phyloP scores from a whole-genome alignment of 805 yeast species.

The Hagleromyces aurorensis region DNA sequence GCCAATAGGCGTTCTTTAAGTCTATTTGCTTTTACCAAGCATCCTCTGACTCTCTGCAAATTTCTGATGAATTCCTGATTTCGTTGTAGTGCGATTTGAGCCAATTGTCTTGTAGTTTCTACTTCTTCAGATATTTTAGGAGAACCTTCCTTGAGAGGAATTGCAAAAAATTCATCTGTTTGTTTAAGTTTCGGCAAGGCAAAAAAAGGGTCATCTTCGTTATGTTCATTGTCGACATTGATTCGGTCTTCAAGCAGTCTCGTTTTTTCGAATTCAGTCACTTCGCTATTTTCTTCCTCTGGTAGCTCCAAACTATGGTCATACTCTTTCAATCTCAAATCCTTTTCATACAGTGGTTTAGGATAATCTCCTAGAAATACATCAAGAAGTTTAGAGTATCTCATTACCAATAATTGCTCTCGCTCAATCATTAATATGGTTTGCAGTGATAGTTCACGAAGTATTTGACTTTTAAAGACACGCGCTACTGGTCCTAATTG shows the following conservation, averaged over 20 bases:
- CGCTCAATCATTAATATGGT: conserved; percentile 70
- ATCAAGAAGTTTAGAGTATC: conserved; percentile 62
- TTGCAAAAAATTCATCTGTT: conserved; percentile 10
- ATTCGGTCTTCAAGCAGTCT: conserved; percentile 8
- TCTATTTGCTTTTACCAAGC: conserved; percentile 70
- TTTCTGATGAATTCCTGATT: conserved; percentile 82
- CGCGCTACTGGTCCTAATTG: conserved; percentile 59
- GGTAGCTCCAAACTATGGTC: conserved; percentile 48
- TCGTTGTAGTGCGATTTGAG: conserved; percentile 73
- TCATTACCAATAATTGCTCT: conserved; percentile 72
- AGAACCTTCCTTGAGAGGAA: conserved; percentile 35
- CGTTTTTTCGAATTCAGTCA: conserved; percentile 10
- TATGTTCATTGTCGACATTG: too few species aligned
- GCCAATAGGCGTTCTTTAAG: conserved; percentile 58
- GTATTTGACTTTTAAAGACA: conserved; percentile 52
- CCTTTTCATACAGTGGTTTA: conserved; percentile 51
- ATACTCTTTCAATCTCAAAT: conserved; percentile 58
- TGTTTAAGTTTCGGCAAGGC: conserved; percentile 44
- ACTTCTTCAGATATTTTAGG: conserved; percentile 50
- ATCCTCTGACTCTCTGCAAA: conserved; percentile 62
- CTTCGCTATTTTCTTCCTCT: conserved; percentile 19
- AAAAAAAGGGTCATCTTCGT: conserved; percentile 51
- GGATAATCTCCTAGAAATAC: conserved; percentile 86
- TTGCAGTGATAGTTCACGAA: conserved; percentile 57
- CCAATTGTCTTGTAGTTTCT: conserved; percentile 62